Conservation (phyloP, 2,329 filamentous ascomycete species). For the Epichloe typhina region DNA sequence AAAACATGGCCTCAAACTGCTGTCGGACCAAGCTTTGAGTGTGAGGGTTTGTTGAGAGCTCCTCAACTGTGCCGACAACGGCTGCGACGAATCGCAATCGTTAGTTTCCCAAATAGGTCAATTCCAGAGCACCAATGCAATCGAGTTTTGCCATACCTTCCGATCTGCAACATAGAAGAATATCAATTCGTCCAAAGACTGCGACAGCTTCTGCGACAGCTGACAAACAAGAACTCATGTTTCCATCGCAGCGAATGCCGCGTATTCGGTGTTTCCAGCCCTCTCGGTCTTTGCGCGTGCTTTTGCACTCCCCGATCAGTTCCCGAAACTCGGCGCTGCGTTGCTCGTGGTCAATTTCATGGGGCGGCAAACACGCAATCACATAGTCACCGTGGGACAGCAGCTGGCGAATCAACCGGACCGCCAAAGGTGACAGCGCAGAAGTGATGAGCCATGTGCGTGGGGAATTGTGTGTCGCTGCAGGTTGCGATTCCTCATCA, state of each 20-base stretch:
- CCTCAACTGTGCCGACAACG: constrained; percentile 82
- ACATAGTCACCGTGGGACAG: constrained; percentile 88
- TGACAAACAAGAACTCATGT: constrained; percentile 63
- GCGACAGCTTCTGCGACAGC: constrained; percentile 78
- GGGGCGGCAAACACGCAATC: constrained; percentile 67
- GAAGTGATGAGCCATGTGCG: constrained; percentile 90
- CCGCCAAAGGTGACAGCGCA: constrained; percentile 70
- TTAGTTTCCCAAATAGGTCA: neutral
- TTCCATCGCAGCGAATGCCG: constrained; percentile 50
- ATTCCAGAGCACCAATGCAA: too few relatives aligned
- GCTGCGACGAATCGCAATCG: constrained; percentile 31
- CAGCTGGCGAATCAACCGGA: constrained; percentile 67
- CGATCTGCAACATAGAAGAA: constrained; percentile 77
- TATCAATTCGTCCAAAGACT: constrained; percentile 77
- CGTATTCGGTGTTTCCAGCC: constrained; percentile 71
- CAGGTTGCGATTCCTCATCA: constrained; percentile 17
- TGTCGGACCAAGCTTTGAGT: constrained; percentile 72
- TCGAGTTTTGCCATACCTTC: constrained; percentile 45
- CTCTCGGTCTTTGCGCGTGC: constrained; percentile 48
- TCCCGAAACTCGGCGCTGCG: constrained; percentile 68
- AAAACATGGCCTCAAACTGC: constrained; percentile 92
- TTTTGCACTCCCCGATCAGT: constrained; percentile 60
- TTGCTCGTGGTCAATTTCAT: constrained; percentile 64
- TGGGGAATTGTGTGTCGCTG: constrained; percentile 57
- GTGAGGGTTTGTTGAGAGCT: constrained; percentile 59